Evolutionary conservation across 768 basidiomycete species (phyloP), one percentile per base, ranked within the genome.

Genomic region (Pluteus cervinus): DNA sequence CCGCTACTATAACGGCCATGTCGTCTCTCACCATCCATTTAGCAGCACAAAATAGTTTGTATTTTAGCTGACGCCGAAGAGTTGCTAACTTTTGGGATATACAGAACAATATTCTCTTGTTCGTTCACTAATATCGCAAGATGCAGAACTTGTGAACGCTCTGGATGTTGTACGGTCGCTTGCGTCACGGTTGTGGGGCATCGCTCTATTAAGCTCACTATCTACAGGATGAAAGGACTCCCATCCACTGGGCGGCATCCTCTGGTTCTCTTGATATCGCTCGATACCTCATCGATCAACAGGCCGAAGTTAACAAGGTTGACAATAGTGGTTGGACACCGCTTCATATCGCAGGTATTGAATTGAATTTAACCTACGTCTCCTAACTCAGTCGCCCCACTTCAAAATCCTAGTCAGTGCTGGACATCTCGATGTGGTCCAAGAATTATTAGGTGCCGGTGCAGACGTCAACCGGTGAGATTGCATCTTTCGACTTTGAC

Each of bases 181-280:
- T 18, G 32, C 20, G 37, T 32, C 10, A 29, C 16, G 28, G 15
- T 24, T 32, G 36, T 37, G 24, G 15, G 43, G 29, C 40, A 49
- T n/a, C n/a, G 24, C 37, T 32, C 12, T 41, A 35, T 43, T 28
- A 24, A 38, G 40, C 29, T 40, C 20, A 33, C 15, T 39, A 37
- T 17, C 28, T 29, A 36, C 42, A 88, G 86, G 87, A 91, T 54
- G 80, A 71, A 25, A 69, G 88, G 23, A 86, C 88, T 0, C 74
- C 88, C 7, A 60, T 91, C n/a, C 88, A 91, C 51, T 89, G 86
- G 86, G 84, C 86, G 40, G 78, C 86, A 9, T 81, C 80, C 8
- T 76, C 76, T 14, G 86, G 85, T 35, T 72, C 80, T 26, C 55
- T 75, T 39, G 83, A 86, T 38, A 77, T 86, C 44, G 70, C 55